Evolutionary conservation across 1,139 yeast genomes (phyloP).

Genomic region (Candida sojae): DNA sequence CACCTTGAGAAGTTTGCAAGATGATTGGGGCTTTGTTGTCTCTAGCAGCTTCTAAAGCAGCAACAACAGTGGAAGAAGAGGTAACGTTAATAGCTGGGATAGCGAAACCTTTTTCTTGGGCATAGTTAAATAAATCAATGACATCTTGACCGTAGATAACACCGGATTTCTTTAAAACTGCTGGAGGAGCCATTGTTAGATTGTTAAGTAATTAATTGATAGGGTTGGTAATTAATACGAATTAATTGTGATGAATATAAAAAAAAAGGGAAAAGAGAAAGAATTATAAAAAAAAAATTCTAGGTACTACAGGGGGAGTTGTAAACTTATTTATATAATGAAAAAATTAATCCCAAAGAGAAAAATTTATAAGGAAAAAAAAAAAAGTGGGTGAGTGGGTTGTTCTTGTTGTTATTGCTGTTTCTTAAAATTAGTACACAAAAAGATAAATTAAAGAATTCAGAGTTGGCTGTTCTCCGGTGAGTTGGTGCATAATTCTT

Average conservation of each 20-base stretch:
- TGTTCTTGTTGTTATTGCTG: too few species aligned
- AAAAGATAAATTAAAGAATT: too few species aligned
- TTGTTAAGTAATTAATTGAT: conserved; percentile 3
- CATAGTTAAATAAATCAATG: conserved; percentile 86
- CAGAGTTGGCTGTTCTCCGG: too few species aligned
- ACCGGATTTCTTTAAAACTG: conserved; percentile 88
- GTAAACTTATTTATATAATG: background rate
- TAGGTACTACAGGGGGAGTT: background rate
- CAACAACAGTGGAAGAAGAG: conserved; percentile 94
- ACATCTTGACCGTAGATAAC: conserved; percentile 99
- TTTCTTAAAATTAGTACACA: too few species aligned
- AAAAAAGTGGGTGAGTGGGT: background rate
- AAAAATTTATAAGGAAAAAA: background rate
- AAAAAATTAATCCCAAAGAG: background rate
- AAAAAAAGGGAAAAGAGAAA: conserved; percentile 1
- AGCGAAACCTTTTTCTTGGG: conserved; percentile 91
- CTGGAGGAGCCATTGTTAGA: conserved; percentile 43
- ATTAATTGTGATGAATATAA: conserved; percentile 4
- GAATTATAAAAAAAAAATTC: background rate
- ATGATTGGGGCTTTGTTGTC: conserved; percentile 94
- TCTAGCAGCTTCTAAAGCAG: conserved; percentile 98
- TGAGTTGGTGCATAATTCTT: too few species aligned
- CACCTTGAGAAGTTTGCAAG: conserved; percentile 97
- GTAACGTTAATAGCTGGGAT: conserved; percentile 99
- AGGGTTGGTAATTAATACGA: background rate